Evolutionary conservation across 192 early-diverging fungal genomes (phyloP).

Genomic region (Thoreauomyces humboldtii): DNA sequence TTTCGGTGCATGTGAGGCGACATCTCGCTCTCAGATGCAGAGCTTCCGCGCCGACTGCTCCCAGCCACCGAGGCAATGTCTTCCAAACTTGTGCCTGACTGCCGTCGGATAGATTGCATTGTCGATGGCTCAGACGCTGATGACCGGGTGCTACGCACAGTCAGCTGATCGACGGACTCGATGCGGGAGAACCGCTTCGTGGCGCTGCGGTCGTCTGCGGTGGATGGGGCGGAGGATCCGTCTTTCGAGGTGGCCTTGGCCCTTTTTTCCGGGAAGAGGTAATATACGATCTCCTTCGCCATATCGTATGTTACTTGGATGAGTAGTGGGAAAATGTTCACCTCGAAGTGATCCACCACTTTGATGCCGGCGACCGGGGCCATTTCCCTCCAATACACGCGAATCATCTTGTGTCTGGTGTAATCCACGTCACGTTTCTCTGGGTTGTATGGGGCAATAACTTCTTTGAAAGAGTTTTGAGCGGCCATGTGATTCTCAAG

Average conservation of each 20-base stretch:
- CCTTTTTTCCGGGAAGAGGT: constrained; percentile 73
- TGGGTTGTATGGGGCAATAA: constrained; percentile 42
- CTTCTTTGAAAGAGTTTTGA: constrained; percentile 34
- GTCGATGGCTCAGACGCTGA: constrained; percentile 7
- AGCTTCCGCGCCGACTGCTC: constrained; percentile 4
- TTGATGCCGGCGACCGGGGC: constrained; percentile 89
- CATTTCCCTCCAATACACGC: constrained; percentile 73
- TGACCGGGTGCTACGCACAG: constrained; percentile 15
- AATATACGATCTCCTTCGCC: constrained; percentile 74
- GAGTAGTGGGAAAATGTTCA: constrained; percentile 78
- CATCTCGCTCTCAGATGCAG: constrained; percentile 1
- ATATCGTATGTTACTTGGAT: constrained; percentile 82
- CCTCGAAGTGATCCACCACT: constrained; percentile 87
- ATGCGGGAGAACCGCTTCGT: constrained; percentile 5
- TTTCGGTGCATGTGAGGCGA: constrained; percentile 5
- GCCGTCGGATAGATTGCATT: neutral
- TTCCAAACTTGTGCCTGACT: neutral
- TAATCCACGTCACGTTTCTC: constrained; percentile 62
- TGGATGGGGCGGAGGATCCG: neutral
- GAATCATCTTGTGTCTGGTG: constrained; percentile 81
- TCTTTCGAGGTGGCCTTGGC: constrained; percentile 20
- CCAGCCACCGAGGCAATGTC: neutral
- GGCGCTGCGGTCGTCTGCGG: no score
- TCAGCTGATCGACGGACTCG: constrained; percentile 8
- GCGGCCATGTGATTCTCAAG: constrained; percentile 58